A percentile compares a stretch with the other conserved stretches of the same genome.
These are phyloP conservation scores for Scedosporium dehoogii DNA, from an alignment of 2,329 filamentous ascomycete genomes.

Conservation along the genomic window DNA sequence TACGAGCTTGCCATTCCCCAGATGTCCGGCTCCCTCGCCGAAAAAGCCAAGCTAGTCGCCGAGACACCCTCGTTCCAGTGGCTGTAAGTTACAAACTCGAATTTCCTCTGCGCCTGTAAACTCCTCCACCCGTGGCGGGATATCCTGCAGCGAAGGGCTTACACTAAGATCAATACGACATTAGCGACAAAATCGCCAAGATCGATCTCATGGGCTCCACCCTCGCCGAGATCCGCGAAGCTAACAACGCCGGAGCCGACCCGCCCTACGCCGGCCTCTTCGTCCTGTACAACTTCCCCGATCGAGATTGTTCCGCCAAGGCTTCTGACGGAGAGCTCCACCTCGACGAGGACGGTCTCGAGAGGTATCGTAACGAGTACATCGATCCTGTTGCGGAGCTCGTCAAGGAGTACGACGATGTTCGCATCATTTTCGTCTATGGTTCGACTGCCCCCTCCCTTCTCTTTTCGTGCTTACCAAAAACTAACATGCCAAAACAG, in stretches of 20 bases:
- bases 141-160: too few species aligned
- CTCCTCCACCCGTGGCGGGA: not conserved
- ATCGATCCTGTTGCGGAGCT: conserved; percentile 37
- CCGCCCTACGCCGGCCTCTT: conserved; percentile 33
- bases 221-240: conserved; percentile 31
- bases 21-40: conserved; percentile 43
- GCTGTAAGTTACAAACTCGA: conserved; percentile 14
- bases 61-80: conserved; percentile 43
- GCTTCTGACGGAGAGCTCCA: conserved; percentile 47
- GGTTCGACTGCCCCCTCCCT: not conserved
- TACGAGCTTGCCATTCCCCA: conserved; percentile 49
- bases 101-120: too few species aligned
- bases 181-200: conserved; percentile 38
- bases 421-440: conserved; percentile 26
- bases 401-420: conserved; percentile 31
- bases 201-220: conserved; percentile 34
- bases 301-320: conserved; percentile 46
- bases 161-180: not conserved
- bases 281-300: conserved; percentile 46
- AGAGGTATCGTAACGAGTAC: conserved; percentile 42
- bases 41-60: conserved; percentile 40
- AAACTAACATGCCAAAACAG: conserved; percentile 24
- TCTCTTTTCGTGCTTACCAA: not conserved
- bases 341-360: conserved; percentile 37
- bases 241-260: conserved; percentile 24